These are phyloP conservation scores for Ziziphus jujuba DNA, from an alignment of 306 rosid genomes.

Conservation along the genomic window DNA sequence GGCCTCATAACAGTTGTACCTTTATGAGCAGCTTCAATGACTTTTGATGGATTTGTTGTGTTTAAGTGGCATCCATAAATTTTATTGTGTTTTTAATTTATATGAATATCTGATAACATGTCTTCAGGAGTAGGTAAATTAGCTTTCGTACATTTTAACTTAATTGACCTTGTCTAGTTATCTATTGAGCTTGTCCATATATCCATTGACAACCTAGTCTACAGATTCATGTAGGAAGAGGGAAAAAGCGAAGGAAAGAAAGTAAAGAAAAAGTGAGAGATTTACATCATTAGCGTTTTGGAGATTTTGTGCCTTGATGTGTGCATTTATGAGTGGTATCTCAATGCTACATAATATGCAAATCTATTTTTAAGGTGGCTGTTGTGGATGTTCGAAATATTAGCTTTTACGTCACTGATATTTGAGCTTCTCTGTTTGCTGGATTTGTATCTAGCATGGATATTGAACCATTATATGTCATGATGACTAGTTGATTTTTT, in stretches of 20 bases:
- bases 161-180: no score
- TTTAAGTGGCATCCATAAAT: neutral
- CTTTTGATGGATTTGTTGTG: neutral
- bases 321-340: neutral
- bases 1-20: no score
- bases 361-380: neutral
- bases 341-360: neutral
- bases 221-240: no score
- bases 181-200: no score
- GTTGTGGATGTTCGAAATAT: neutral
- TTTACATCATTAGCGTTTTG: no score
- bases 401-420: neutral
- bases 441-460: neutral
- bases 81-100: neutral
- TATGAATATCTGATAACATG: neutral
- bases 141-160: no score
- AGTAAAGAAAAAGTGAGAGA: no score
- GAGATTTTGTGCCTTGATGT: no score
- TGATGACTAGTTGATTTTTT: neutral
- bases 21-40: neutral
- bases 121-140: neutral
- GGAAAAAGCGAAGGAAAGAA: no score
- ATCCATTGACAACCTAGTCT: no score
- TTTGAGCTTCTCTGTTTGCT: neutral
- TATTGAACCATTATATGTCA: neutral